Evolutionary conservation across 768 basidiomycete species (phyloP), one percentile per base, ranked within the genome.

Genomic region (Sporobolomyces phaffii): DNA sequence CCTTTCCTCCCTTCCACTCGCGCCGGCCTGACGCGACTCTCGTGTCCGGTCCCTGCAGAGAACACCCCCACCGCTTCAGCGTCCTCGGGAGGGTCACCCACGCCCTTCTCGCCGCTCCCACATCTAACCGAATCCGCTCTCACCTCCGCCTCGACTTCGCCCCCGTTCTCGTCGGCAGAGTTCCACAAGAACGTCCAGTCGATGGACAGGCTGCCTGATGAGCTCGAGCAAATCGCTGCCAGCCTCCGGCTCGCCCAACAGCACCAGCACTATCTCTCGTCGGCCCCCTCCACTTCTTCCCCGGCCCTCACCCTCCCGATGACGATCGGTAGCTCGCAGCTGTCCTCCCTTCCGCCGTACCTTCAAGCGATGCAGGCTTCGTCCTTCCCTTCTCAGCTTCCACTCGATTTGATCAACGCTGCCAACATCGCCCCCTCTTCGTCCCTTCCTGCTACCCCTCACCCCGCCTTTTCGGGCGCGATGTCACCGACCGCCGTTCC

Each of bases 121-220:
- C 41, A 58, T 20, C 24, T 9, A 0, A 5, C 56, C 20, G 69
- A 62, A 7, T 47, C 64, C n/a, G 60, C 68, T 48, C 41, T 61
- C 43, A 65, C 69, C 26, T 70, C 69, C 1, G 54, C 60, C 22
- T 50, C 64, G 4, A 59, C 69, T 28, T 65, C 69, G 41, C 64
- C 69, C 1, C 57, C 29, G 1, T 43, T 22, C 49, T 24, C 44
- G 3, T 20, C 20, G 2, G 2, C 17, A 41, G 47, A 26, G 20
- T 41, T 58, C n/a, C n/a, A 28, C 2, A 18, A 11, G 14, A 10
- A 20, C 5, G 33, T 34, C 51, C 40, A 43, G 47, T 48, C 62
- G 50, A 56, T 43, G 18, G 60, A 50, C 45, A 31, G 38, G 54
- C 22, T 58, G 8, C 65, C 54, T 14, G 65, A 62, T 26, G 65